Conservation (phyloP, 73 alveolate species). For the Tetrahymena elliotti region DNA sequence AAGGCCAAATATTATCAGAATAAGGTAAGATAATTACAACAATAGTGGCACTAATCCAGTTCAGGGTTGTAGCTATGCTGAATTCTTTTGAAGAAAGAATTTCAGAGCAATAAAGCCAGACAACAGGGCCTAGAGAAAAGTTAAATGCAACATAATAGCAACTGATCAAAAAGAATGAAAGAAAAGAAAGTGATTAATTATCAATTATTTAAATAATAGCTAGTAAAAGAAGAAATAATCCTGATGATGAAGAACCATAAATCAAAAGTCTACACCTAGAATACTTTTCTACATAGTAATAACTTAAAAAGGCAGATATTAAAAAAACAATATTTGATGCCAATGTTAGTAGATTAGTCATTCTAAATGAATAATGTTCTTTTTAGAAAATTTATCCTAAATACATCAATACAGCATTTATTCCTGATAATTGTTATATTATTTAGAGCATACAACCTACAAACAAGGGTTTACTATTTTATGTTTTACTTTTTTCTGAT, state of each 20-base stretch:
- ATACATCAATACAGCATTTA: background rate
- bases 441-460: background rate
- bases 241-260: conserved; percentile 1
- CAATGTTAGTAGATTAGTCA: background rate
- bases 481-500: background rate
- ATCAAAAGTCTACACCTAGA: conserved; percentile 12
- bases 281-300: background rate
- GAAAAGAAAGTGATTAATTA: background rate
- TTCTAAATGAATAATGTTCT: background rate
- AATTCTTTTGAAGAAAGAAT: background rate
- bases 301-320: background rate
- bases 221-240: background rate
- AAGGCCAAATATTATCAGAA: background rate
- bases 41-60: conserved; percentile 24
- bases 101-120: conserved; percentile 27
- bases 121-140: conserved; percentile 34
- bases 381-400: background rate
- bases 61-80: conserved; percentile 1
- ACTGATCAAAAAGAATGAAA: background rate
- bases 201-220: background rate
- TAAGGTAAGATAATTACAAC: background rate
- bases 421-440: background rate
- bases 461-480: background rate
- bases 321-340: background rate
- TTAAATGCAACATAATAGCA: conserved; percentile 21